Conservation (phyloP, 345 rosid genomes). For the Eucalyptus viminalis region DNA sequence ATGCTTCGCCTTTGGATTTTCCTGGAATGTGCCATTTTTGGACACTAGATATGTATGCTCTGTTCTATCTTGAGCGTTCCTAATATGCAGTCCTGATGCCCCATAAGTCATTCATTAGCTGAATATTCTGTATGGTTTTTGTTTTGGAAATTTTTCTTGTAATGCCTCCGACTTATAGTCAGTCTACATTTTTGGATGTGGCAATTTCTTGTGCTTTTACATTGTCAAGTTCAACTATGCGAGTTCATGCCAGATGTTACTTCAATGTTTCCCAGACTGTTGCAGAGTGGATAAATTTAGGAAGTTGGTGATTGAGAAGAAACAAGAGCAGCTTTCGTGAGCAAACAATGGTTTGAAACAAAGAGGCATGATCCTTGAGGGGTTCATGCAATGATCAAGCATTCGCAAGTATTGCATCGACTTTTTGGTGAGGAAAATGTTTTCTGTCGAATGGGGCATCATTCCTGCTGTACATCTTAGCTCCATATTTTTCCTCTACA, state of each 20-base stretch:
- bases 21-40: no score
- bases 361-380: neutral
- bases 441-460: neutral
- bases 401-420: neutral
- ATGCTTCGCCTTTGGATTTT: no score
- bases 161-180: neutral
- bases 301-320: no score
- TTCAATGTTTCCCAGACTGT: neutral
- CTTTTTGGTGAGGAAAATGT: neutral
- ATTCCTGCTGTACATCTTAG: neutral
- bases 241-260: neutral
- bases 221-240: neutral
- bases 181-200: neutral
- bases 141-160: neutral
- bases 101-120: neutral
- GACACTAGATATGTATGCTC: no score
- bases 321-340: neutral
- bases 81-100: no score
- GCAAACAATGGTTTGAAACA: neutral
- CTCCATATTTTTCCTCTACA: neutral
- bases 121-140: neutral
- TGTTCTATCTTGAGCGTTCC: no score
- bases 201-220: neutral
- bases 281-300: neutral
- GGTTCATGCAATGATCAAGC: neutral